A percentile compares a stretch with the other conserved stretches of the same genome.
Evolutionary conservation across 257 asterid genomes (phyloP).

Genomic region (Leonotis leonurus): DNA sequence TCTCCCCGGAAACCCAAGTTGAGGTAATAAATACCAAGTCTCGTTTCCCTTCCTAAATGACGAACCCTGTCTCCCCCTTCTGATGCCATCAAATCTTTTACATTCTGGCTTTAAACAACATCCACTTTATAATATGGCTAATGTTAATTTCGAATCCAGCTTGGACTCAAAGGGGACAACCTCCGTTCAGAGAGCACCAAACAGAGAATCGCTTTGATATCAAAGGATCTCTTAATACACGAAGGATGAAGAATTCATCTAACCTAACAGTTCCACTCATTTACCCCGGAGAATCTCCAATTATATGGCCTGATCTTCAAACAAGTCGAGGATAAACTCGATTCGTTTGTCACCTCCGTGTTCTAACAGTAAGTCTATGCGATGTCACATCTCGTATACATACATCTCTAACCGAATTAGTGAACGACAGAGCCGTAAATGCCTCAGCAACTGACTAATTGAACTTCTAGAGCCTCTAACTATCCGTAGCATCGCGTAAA

Average conservation of each 20-base stretch:
- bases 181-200: conserved; percentile 79
- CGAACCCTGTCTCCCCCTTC: too few relatives aligned
- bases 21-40: conserved; percentile 51
- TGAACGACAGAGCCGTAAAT: conserved; percentile 17
- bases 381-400: too few relatives aligned
- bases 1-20: conserved; percentile 65
- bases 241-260: conserved; percentile 32
- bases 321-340: conserved; percentile 6
- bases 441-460: too few relatives aligned
- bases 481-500: too few relatives aligned
- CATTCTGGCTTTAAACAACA: too few relatives aligned
- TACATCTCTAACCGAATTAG: conserved; percentile 26
- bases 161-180: conserved; percentile 66
- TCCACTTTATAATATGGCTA: too few relatives aligned
- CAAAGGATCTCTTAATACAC: conserved; percentile 63
- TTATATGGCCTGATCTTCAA: conserved; percentile 7
- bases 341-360: not conserved
- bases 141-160: conserved; percentile 31
- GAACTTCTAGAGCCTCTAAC: conserved; percentile 38
- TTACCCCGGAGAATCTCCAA: conserved; percentile 3
- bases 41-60: too few relatives aligned
- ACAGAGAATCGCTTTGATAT: conserved; percentile 77
- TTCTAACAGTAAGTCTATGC: conserved; percentile 7
- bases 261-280: conserved; percentile 8
- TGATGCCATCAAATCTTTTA: too few relatives aligned